These are phyloP conservation scores for Arabidopsis suecica DNA, from an alignment of 345 rosid species.

Conservation along the genomic window DNA sequence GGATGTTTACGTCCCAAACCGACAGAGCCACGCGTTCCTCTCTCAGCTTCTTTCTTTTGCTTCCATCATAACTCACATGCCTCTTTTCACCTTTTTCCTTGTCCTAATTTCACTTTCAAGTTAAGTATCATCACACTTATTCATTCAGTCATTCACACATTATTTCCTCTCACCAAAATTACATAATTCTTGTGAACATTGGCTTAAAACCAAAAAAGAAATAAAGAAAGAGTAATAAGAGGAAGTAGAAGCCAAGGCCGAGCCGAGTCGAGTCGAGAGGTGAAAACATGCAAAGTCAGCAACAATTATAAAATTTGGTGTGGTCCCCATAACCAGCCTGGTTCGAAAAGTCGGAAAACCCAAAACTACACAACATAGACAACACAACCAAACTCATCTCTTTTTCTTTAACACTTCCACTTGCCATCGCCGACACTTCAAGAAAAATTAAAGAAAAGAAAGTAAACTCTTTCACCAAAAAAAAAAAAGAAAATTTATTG, in stretches of 20 bases:
- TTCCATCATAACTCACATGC: constrained; percentile 7
- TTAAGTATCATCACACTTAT: constrained; percentile 20
- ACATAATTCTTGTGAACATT: not conserved
- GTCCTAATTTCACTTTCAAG: constrained; percentile 43
- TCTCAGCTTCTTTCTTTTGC: constrained; percentile 26
- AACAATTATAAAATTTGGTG: constrained; percentile 9
- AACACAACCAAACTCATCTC: constrained; percentile 40
- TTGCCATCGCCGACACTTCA: constrained; percentile 46
- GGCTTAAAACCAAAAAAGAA: no score
- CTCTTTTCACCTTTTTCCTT: not conserved
- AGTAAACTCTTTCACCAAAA: constrained; percentile 41
- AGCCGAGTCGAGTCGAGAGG: constrained; percentile 20
- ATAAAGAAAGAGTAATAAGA: not conserved
- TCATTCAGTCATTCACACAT: not conserved
- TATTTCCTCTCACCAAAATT: not conserved
- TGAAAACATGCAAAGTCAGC: constrained; percentile 25
- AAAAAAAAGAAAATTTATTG: not conserved
- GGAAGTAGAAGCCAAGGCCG: not conserved
- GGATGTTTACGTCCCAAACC: constrained; percentile 40
- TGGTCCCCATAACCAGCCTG: constrained; percentile 48
- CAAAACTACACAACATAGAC: constrained; percentile 37
- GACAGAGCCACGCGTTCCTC: constrained; percentile 41
- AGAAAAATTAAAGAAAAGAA: not conserved
- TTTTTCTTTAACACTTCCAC: constrained; percentile 29
- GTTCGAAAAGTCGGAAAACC: constrained; percentile 31